Percentiles rank a stretch among this genome's conserved stretches.
These are phyloP conservation scores for Takakia lepidozioides DNA, from an alignment of 225 moss, liverwort and hornwort species.

Conservation along the genomic window DNA sequence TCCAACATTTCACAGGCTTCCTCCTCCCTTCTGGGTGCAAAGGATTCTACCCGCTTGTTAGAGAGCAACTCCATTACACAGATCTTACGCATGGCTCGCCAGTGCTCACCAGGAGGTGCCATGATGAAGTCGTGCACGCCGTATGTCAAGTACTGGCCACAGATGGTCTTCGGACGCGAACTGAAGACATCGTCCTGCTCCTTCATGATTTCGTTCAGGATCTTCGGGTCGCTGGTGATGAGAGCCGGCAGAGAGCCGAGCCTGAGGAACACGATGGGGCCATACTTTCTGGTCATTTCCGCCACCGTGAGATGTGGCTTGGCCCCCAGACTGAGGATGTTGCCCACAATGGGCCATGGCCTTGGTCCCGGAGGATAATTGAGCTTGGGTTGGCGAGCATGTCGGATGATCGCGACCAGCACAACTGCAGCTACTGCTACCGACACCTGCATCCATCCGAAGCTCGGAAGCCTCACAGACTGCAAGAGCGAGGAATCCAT, in stretches of 20 bases:
- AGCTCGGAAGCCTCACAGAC: no score
- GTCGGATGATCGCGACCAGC: no score
- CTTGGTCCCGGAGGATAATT: background rate
- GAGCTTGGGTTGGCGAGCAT: no score
- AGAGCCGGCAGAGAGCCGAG: constrained; percentile 24
- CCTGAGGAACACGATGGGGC: constrained; percentile 25
- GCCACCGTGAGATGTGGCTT: background rate
- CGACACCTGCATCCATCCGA: no score
- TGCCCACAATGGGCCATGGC: background rate
- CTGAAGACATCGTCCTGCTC: constrained; percentile 20
- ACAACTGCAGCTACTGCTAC: no score
- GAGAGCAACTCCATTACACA: no score
- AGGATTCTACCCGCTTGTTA: background rate
- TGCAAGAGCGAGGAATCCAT: no score
- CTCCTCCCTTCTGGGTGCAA: no score
- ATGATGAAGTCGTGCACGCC: background rate
- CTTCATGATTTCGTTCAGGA: constrained; percentile 18
- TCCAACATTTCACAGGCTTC: no score
- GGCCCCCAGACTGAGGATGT: background rate
- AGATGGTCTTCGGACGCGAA: background rate
- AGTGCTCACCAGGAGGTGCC: background rate
- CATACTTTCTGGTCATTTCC: constrained; percentile 18
- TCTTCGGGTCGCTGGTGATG: constrained; percentile 18
- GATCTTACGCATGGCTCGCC: background rate
- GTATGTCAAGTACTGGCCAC: background rate